Percentiles rank a stretch among this genome's conserved stretches.
These are phyloP conservation scores for Leucosporidium scottii DNA, from an alignment of 768 basidiomycete species.

Conservation along the genomic window DNA sequence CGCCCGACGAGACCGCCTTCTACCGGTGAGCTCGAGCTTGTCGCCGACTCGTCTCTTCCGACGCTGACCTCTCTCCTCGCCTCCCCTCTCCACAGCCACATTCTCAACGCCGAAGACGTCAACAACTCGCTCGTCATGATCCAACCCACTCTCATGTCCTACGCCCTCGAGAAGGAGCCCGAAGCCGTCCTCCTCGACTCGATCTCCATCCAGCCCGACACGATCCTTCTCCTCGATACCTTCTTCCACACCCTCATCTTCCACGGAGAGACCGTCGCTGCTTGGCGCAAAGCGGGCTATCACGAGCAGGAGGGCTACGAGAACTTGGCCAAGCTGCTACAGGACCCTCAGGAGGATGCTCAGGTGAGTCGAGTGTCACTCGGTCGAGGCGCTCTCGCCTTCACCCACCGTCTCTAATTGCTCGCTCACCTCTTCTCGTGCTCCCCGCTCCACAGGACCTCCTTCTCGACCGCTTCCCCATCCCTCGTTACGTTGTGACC, in stretches of 20 bases:
- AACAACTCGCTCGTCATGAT: conserved; percentile 99
- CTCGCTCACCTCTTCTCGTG: background rate
- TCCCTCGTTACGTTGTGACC: conserved; percentile 95
- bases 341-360: conserved; percentile 78
- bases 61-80: background rate
- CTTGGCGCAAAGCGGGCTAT: conserved; percentile 97
- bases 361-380: conserved; percentile 50
- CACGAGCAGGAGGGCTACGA: conserved; percentile 99
- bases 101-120: conserved; percentile 93
- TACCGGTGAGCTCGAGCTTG: conserved; percentile 58
- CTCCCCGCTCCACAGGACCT: too few relatives aligned
- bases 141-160: conserved; percentile 98
- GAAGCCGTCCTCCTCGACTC: conserved; percentile 95
- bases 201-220: conserved; percentile 94
- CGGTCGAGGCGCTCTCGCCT: background rate
- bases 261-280: conserved; percentile 93
- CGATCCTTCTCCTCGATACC: conserved; percentile 91
- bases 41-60: too few relatives aligned
- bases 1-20: conserved; percentile 98
- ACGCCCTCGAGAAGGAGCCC: conserved; percentile 81
- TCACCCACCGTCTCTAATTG: background rate
- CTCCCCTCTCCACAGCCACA: conserved; percentile 47
- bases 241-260: conserved; percentile 99
- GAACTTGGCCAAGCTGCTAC: conserved; percentile 91
- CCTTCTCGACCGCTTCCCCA: conserved; percentile 61